Evolutionary conservation across 176 grass and related monocot species (phyloP), one percentile per base, ranked within the genome.

Genomic region (Puccinellia tenuiflora): DNA sequence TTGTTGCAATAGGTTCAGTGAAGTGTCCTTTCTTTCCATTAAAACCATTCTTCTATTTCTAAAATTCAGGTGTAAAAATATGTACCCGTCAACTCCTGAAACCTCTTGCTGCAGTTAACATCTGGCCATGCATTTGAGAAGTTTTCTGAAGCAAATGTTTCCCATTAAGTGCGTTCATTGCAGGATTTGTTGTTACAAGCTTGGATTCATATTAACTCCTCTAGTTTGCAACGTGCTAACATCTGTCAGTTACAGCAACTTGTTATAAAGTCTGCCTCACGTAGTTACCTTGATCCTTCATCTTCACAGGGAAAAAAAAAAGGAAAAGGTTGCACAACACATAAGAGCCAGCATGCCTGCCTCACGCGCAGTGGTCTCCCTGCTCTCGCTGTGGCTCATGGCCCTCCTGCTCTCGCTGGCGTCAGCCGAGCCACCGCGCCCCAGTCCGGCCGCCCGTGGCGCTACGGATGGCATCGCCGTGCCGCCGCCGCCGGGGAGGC

Each of bases 381-480:
- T 89, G 30, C 35, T 81, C 2, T 43, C 59, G 1, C 21, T 69
- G 60, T 61, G 30, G 77, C 17, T n/a, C 61, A 43, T 34, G 78
- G 78, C 83, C 28, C 62, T 77, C 72, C 42, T 85, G 78, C 71
- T 89, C 71, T 63, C 33, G 62, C 43, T 52, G 42, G 71, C 34
- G 20, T 62, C 70, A 15, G 75, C 75, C 35, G 55, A 54, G 7
- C 43, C 54, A 21, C 47, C 59, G 21, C 47, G 12, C 4, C 28
- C 26, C n/a, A 30, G 39, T 9, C 76, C 81, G 11, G 48, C 59
- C 12, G 17, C 5, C 59, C 59, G 4, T 20, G 50, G 9, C 29
- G 22, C 5, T 25, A 38, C 29, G 18, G 73, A 24, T 39, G 26
- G 5, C 4, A 35, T 64, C 43, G 20, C 35, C 9, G 46, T 48